phyloP scores from a whole-genome alignment of 768 basidiomycete genomes.

The Suillus plorans region DNA sequence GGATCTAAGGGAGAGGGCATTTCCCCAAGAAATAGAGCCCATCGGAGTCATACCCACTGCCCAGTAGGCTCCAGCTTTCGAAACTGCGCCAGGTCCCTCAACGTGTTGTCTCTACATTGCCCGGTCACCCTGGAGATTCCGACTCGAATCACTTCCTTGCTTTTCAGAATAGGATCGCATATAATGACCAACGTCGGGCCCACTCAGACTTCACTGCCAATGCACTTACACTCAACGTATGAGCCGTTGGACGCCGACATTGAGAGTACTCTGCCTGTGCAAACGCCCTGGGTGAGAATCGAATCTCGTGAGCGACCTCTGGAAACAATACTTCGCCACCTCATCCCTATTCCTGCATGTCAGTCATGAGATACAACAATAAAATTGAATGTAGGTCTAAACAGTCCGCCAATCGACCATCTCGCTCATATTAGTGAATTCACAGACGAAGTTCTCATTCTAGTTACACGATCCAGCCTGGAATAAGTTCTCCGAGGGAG shows the following conservation, averaged over 20 bases:
- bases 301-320: not conserved
- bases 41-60: not conserved
- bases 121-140: not conserved
- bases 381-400: constrained; percentile 7
- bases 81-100: not conserved
- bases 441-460: constrained; percentile 4
- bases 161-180: not conserved
- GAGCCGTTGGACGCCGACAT: not conserved
- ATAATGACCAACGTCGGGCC: not conserved
- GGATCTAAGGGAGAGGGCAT: not conserved
- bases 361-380: constrained; percentile 7
- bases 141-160: not conserved
- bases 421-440: not conserved
- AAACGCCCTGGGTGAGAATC: not conserved
- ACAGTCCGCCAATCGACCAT: not conserved
- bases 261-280: not conserved
- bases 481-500: constrained; percentile 6
- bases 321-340: not conserved
- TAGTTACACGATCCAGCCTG: not conserved
- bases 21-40: not conserved
- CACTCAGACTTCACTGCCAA: not conserved
- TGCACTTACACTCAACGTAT: not conserved
- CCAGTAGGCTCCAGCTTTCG: not conserved
- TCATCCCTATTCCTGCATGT: not conserved
- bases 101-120: not conserved